Base-by-base conservation (phyloP, 768 basidiomycete species). In the Ramaria rubella region DNA sequence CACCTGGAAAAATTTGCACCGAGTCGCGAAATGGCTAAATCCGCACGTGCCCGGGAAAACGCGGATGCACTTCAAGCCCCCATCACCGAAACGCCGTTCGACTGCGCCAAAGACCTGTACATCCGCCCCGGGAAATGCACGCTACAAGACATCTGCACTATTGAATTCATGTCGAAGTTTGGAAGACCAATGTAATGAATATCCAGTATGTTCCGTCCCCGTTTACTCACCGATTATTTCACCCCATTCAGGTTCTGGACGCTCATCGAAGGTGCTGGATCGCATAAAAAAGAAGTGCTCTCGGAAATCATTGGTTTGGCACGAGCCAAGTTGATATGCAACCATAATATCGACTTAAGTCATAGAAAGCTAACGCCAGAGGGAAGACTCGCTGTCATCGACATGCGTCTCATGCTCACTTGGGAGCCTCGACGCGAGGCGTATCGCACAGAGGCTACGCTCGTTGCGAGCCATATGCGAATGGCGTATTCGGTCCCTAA, bases 381-480 rank as follows among this genome's bases (percentile, higher is more conserved):
- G n/a, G 52, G 8, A 17, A 5, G 8, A 23, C 17, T 54, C 4
- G 61, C 59, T 14, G 49, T 63, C n/a, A 40, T 64, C 4, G 62
- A 64, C 38, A 54, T 60, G 14, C 60, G 54, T 14, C 21, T 62
- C n/a, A 30, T 38, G 29, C 60, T 67, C 15, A 58, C 60, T 40
- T 65, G 29, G 33, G 61, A 60, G 31, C 57, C 58, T 36, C 33
- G 49, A 29, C 59, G 45, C 14, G 49, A 44, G 14, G 30, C 44
- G 31, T 38, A 46, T 9, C 5, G n/a, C 12, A 59, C 34, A 43
- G 50, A 66, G 40, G 45, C 26, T 11, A 31, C 61, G 11, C 43
- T 69, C 30, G 66, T 71, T 7, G 65, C 59, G 14, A 60, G 61
- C 51, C 62, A 64, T 40, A 63, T 66, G 65, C 52, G 62, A 15